Evolutionary conservation across 805 yeast species (phyloP).

Genomic region (Sugiyamaella smithiae): DNA sequence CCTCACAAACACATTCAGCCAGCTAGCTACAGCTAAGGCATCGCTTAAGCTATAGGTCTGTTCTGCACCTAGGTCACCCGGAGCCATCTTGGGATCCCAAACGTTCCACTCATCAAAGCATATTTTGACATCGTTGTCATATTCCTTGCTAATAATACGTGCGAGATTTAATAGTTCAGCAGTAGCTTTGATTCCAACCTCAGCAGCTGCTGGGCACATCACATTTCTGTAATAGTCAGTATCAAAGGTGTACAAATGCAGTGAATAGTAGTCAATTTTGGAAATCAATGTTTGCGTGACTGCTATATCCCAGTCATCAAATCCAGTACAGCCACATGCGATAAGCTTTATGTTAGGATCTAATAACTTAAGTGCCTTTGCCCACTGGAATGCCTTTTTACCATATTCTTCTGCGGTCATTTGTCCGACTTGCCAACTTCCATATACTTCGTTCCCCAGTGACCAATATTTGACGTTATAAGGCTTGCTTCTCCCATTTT

Average conservation of each 20-base stretch:
- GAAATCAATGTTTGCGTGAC: conserved; percentile 30
- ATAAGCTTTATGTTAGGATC: conserved; percentile 33
- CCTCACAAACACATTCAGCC: conserved; percentile 37
- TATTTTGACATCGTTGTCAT: conserved; percentile 26
- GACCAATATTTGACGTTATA: conserved; percentile 39
- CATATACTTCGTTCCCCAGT: conserved; percentile 39
- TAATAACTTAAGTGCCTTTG: conserved; percentile 35
- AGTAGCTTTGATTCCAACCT: conserved; percentile 34
- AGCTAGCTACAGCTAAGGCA: conserved; percentile 36
- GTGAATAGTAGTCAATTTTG: conserved; percentile 34
- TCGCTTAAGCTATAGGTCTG: conserved; percentile 35
- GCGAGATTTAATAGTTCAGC: conserved; percentile 33
- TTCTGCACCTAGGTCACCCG: conserved; percentile 35
- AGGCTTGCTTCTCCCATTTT: conserved; percentile 37
- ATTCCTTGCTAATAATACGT: conserved; percentile 22
- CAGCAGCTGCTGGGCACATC: conserved; percentile 35
- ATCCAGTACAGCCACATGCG: conserved; percentile 36
- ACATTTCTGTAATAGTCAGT: conserved; percentile 32
- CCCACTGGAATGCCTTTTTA: conserved; percentile 36
- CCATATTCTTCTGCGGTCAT: conserved; percentile 31
- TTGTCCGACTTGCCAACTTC: conserved; percentile 39
- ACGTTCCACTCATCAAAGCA: conserved; percentile 41
- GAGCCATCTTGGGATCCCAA: conserved; percentile 37
- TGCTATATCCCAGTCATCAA: conserved; percentile 34
- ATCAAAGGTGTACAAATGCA: conserved; percentile 35